phyloP scores from a whole-genome alignment of 164 flowering plant genomes.

The Vitis cinerea region DNA sequence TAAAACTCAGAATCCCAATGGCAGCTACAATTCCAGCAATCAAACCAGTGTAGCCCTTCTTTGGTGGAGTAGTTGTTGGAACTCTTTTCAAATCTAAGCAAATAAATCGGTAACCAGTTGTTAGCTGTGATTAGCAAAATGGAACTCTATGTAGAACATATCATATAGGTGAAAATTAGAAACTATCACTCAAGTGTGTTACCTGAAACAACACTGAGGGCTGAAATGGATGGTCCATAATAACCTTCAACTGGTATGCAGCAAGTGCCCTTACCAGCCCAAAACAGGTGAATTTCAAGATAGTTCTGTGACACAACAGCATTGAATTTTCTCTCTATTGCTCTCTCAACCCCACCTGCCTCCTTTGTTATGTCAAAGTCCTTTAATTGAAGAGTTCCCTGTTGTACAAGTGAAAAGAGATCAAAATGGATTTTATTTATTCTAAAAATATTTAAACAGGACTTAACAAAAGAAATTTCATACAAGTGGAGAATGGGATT shows the following conservation, averaged over 20 bases:
- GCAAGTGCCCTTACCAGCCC: no score
- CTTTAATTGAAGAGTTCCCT: background rate
- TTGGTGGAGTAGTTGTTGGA: no score
- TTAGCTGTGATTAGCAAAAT: background rate
- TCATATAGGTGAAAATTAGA: no score
- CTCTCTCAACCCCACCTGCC: background rate
- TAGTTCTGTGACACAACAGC: constrained; percentile 7
- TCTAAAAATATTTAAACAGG: background rate
- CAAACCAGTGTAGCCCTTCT: no score
- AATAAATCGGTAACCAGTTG: background rate
- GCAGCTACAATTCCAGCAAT: no score
- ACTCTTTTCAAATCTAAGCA: background rate
- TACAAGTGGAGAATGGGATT: no score
- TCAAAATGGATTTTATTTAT: no score
- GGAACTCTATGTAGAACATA: no score
- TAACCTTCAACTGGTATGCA: background rate
- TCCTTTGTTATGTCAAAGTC: background rate
- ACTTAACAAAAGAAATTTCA: background rate
- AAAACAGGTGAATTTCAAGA: constrained; percentile 3
- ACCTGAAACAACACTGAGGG: constrained; percentile 12
- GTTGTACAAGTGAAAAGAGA: background rate
- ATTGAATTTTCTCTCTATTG: background rate
- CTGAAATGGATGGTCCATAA: constrained; percentile 9
- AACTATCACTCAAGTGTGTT: background rate
- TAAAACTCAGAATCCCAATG: no score